phyloP scores from a whole-genome alignment of 805 yeast species.

The Yamadazyma laniorum region DNA sequence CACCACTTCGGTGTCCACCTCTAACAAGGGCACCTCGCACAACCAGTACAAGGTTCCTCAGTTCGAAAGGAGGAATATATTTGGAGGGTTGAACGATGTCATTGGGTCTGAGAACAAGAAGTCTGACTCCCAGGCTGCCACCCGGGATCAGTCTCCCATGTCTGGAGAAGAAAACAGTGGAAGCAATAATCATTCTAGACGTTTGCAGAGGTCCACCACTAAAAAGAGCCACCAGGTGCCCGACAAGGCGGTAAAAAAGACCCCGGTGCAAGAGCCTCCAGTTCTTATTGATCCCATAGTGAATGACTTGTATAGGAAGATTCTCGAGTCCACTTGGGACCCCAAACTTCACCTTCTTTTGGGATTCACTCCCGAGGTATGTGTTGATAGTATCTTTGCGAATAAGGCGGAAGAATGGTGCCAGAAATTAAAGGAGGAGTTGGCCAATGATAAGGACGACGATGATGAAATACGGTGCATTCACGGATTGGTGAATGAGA shows the following conservation, averaged over 20 bases:
- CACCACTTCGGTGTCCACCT: conserved; percentile 4
- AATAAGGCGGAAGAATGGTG: conserved; percentile 35
- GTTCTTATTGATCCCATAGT: conserved; percentile 49
- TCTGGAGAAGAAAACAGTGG: too few relatives aligned
- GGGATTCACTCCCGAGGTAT: conserved; percentile 64
- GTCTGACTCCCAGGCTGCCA: background rate
- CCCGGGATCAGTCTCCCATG: background rate
- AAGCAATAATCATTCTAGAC: too few relatives aligned
- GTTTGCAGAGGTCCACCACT: background rate
- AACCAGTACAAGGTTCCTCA: conserved; percentile 39
- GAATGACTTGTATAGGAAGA: conserved; percentile 48
- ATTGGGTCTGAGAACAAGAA: conserved; percentile 12
- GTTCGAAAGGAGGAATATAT: conserved; percentile 42
- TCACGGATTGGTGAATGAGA: conserved; percentile 41
- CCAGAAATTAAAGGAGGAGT: conserved; percentile 13
- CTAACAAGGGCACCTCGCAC: background rate
- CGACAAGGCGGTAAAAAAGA: background rate
- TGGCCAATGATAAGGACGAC: conserved; percentile 19
- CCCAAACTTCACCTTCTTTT: conserved; percentile 41
- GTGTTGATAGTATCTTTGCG: conserved; percentile 70
- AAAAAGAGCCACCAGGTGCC: background rate
- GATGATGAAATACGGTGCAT: conserved; percentile 23
- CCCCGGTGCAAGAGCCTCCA: background rate
- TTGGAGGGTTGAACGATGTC: conserved; percentile 48
- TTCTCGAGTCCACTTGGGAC: conserved; percentile 64